phyloP scores from a whole-genome alignment of 2,329 filamentous ascomycete species.

The Sclerotinia borealis region DNA sequence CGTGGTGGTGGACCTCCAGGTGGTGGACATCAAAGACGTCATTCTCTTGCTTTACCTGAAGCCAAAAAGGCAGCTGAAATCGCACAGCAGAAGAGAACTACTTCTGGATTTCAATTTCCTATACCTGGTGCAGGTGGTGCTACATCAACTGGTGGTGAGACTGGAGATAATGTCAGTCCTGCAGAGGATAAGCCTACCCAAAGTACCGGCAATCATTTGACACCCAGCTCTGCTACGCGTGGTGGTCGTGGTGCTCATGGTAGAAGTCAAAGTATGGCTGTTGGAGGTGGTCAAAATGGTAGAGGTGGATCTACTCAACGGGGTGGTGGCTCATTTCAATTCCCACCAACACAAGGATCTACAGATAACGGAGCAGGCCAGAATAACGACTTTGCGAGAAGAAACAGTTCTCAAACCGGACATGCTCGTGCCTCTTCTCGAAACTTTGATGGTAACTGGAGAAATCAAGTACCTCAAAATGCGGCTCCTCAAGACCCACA shows the following conservation, averaged over 20 bases:
- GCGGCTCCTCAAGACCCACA: conserved; percentile 45
- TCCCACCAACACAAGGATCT: conserved; percentile 49
- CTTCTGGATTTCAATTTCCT: conserved; percentile 91
- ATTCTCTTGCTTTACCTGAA: conserved; percentile 89
- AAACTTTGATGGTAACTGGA: conserved; percentile 98
- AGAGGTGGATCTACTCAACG: conserved; percentile 55
- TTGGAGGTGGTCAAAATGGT: conserved; percentile 51
- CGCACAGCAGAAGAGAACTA: conserved; percentile 93
- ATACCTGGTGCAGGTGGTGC: conserved; percentile 62
- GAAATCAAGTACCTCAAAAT: conserved; percentile 60
- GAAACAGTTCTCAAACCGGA: conserved; percentile 55
- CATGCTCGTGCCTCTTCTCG: conserved; percentile 80
- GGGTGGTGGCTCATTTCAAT: conserved; percentile 68
- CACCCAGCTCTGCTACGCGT: conserved; percentile 31
- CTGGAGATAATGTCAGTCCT: conserved; percentile 19
- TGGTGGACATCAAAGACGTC: conserved; percentile 83
- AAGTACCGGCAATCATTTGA: conserved; percentile 22
- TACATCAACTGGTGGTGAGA: conserved; percentile 49
- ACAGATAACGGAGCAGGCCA: conserved; percentile 45
- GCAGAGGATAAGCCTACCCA: conserved; percentile 27
- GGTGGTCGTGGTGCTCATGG: conserved; percentile 57
- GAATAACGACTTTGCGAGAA: conserved; percentile 62
- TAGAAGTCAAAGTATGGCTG: conserved; percentile 88
- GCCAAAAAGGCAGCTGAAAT: conserved; percentile 96
- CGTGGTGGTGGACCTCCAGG: conserved; percentile 63